A percentile compares a stretch with the other conserved stretches of the same genome.
Conservation (phyloP, 2,329 filamentous ascomycete genomes). For the Aspergillus sp. region DNA sequence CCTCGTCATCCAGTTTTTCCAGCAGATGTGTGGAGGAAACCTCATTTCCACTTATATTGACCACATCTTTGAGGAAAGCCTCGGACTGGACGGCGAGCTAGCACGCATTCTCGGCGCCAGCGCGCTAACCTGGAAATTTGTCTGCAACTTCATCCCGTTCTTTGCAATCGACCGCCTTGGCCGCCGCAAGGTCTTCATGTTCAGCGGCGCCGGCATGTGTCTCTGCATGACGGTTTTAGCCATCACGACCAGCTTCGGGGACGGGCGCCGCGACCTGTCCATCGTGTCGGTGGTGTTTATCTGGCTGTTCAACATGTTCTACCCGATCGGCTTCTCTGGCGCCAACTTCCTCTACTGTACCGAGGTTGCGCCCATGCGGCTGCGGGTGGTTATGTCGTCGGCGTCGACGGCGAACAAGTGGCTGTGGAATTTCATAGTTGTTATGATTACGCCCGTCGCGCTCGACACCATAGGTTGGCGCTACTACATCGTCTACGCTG, state of each 20-base stretch:
- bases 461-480: slow-evolving; percentile 16
- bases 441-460: slow-evolving; percentile 20
- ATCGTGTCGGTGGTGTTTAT: slow-evolving; percentile 15
- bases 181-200: slow-evolving; percentile 16
- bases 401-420: slow-evolving; percentile 15
- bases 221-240: slow-evolving; percentile 16
- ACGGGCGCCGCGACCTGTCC: slow-evolving; percentile 2
- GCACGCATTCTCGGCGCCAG: slow-evolving; percentile 14
- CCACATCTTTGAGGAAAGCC: slow-evolving; percentile 15
- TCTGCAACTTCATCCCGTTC: slow-evolving; percentile 15
- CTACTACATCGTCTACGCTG: slow-evolving; percentile 19
- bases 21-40: slow-evolving; percentile 33
- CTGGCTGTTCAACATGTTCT: slow-evolving; percentile 20
- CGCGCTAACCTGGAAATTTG: slow-evolving; percentile 16
- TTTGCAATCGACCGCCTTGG: slow-evolving; percentile 17
- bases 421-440: slow-evolving; percentile 18
- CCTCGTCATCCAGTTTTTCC: slow-evolving; percentile 50
- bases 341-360: slow-evolving; percentile 19
- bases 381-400: slow-evolving; percentile 17
- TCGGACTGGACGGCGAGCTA: slow-evolving; percentile 5
- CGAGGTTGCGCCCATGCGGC: slow-evolving; percentile 16
- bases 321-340: slow-evolving; percentile 19
- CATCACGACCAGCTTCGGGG: slow-evolving; percentile 13
- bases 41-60: slow-evolving; percentile 42
- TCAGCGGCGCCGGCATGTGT: slow-evolving; percentile 16